These are phyloP conservation scores for Starmerella bacillaris DNA, from an alignment of 805 yeast species.

Conservation along the genomic window DNA sequence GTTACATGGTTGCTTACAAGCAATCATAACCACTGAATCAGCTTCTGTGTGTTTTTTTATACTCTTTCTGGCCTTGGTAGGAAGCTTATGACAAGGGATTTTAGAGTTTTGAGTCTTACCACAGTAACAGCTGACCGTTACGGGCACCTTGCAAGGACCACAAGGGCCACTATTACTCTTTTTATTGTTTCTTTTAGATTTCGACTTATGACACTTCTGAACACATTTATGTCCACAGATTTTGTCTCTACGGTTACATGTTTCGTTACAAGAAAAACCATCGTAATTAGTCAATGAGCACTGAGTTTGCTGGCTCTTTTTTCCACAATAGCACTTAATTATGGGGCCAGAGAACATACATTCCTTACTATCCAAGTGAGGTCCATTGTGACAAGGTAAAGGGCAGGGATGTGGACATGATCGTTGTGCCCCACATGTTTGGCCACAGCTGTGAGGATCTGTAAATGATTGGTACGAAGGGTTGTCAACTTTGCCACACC, in stretches of 20 bases:
- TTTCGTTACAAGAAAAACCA: slow-evolving; percentile 12
- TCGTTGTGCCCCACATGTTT: slow-evolving; percentile 16
- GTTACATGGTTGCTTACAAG: slow-evolving; percentile 10
- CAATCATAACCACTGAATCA: not conserved
- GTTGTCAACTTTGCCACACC: slow-evolving; percentile 15
- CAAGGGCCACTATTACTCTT: slow-evolving; percentile 6
- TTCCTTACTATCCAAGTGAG: slow-evolving; percentile 10
- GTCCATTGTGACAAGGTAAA: slow-evolving; percentile 17
- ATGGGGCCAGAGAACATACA: slow-evolving; percentile 15
- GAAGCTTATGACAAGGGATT: not conserved
- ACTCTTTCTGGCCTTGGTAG: not conserved
- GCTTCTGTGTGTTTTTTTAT: not conserved
- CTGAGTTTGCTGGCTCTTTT: slow-evolving; percentile 1
- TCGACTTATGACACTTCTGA: slow-evolving; percentile 14
- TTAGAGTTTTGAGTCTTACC: slow-evolving; percentile 4
- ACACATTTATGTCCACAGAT: slow-evolving; percentile 14
- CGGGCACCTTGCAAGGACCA: slow-evolving; percentile 8
- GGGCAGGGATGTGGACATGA: slow-evolving; percentile 19
- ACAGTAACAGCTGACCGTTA: slow-evolving; percentile 26
- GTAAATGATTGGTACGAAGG: slow-evolving; percentile 4
- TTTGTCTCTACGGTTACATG: slow-evolving; percentile 5
- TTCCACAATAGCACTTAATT: slow-evolving; percentile 15
- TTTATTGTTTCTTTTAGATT: slow-evolving; percentile 2
- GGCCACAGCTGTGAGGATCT: slow-evolving; percentile 18
- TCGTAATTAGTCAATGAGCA: slow-evolving; percentile 11